Conservation (phyloP, 768 basidiomycete genomes). For the Rhodocollybia butyracea region DNA sequence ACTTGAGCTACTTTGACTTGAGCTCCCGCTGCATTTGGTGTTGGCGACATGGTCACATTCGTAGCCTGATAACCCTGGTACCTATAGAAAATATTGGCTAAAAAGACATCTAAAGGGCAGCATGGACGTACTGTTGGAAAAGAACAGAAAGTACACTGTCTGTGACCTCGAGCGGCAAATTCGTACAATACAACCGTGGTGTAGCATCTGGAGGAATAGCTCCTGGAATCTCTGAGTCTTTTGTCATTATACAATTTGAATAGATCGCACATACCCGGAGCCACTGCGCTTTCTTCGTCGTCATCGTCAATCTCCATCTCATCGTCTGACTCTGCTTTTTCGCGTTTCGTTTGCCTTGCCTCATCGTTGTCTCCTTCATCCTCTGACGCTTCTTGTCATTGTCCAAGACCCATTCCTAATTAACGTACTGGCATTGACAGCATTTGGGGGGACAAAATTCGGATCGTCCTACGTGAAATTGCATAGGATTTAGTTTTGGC, state of each 20-base stretch:
- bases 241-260: constrained; percentile 11
- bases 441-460: constrained; percentile 70
- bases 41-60: constrained; percentile 66
- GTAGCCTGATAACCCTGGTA: constrained; percentile 80
- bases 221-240: constrained; percentile 22
- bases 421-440: constrained; percentile 54
- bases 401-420: constrained; percentile 32
- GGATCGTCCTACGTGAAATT: constrained; percentile 78
- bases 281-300: constrained; percentile 42
- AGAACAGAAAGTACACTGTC: constrained; percentile 82
- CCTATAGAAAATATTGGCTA: constrained; percentile 35
- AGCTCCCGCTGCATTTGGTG: constrained; percentile 59
- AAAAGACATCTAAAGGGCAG: constrained; percentile 3
- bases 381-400: constrained; percentile 60
- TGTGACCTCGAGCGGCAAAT: constrained; percentile 88
- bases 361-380: constrained; percentile 54
- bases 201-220: constrained; percentile 51
- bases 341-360: constrained; percentile 62
- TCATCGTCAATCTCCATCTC: constrained; percentile 97
- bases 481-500: constrained; percentile 89
- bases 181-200: constrained; percentile 70
- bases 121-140: constrained; percentile 80
- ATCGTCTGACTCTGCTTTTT: constrained; percentile 72
- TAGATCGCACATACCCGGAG: constrained; percentile 1
- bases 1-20: constrained; percentile 81